Evolutionary conservation across 768 basidiomycete genomes (phyloP).

Genomic region (Cystofilobasidium macerans): DNA sequence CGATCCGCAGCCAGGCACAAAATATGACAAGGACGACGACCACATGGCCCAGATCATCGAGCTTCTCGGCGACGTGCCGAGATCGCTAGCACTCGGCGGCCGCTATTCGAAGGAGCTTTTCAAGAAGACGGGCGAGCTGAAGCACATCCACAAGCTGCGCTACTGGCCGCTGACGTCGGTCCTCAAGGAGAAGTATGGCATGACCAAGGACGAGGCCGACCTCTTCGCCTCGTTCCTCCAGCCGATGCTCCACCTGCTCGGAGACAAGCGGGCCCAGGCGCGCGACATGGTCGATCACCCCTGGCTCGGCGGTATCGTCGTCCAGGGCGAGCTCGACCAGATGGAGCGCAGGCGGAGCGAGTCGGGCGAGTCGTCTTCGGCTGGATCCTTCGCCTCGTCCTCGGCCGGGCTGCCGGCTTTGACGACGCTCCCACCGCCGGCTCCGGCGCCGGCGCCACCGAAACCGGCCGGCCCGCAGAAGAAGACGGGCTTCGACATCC

Average conservation of each 20-base stretch:
- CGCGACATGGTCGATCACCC: constrained; percentile 71
- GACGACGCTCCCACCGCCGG: background rate
- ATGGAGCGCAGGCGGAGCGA: constrained; percentile 36
- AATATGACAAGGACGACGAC: constrained; percentile 94
- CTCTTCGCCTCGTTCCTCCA: constrained; percentile 65
- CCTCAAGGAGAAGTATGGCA: constrained; percentile 90
- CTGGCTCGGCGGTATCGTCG: constrained; percentile 67
- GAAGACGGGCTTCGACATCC: constrained; percentile 26
- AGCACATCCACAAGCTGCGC: constrained; percentile 85
- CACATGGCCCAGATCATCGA: constrained; percentile 98
- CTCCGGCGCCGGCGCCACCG: background rate
- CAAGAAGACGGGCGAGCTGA: constrained; percentile 86
- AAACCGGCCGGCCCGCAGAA: constrained; percentile 6
- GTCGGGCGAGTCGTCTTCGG: background rate
- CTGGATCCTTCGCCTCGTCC: background rate
- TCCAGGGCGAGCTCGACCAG: constrained; percentile 83
- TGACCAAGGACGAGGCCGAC: constrained; percentile 70
- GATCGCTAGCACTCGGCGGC: constrained; percentile 68
- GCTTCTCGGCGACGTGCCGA: constrained; percentile 80
- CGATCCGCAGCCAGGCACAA: constrained; percentile 85
- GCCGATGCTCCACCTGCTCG: constrained; percentile 81
- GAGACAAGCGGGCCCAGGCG: constrained; percentile 79
- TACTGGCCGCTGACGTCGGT: constrained; percentile 78
- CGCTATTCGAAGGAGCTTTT: constrained; percentile 94
- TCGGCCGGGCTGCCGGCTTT: background rate